phyloP scores from a whole-genome alignment of 805 yeast species.

The Cyberlindnera misumaiensis region DNA sequence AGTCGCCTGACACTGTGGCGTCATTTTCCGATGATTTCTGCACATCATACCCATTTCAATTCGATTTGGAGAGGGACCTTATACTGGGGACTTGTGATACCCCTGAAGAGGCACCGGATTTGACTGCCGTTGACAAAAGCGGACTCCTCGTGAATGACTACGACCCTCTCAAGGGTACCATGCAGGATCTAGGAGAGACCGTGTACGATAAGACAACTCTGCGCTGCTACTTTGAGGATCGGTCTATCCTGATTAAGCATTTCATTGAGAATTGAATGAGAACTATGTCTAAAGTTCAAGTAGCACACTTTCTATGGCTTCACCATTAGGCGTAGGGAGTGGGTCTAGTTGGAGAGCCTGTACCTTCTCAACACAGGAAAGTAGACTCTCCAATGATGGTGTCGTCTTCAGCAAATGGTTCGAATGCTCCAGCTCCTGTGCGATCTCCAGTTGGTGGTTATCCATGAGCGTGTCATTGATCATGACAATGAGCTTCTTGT shows the following conservation, averaged over 20 bases:
- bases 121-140: slow-evolving; percentile 1
- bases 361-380: slow-evolving; percentile 11
- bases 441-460: slow-evolving; percentile 79
- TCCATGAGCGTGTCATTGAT: slow-evolving; percentile 72
- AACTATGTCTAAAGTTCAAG: slow-evolving; percentile 2
- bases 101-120: background rate
- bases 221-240: slow-evolving; percentile 11
- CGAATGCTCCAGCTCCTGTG: slow-evolving; percentile 40
- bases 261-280: slow-evolving; percentile 5
- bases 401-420: slow-evolving; percentile 25
- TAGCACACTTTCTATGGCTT: slow-evolving; percentile 5
- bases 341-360: slow-evolving; percentile 8
- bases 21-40: slow-evolving; percentile 13
- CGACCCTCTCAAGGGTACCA: slow-evolving; percentile 11
- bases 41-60: slow-evolving; percentile 3
- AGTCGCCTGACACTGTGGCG: slow-evolving; percentile 2
- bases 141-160: slow-evolving; percentile 15
- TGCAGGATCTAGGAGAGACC: background rate
- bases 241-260: slow-evolving; percentile 9
- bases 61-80: slow-evolving; percentile 7
- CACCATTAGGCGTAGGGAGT: slow-evolving; percentile 21
- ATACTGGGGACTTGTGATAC: background rate
- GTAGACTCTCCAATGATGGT: slow-evolving; percentile 9
- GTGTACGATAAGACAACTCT: background rate
- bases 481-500: slow-evolving; percentile 59